These are phyloP conservation scores for Hygrophila difformis DNA, from an alignment of 257 asterid species.

Conservation along the genomic window DNA sequence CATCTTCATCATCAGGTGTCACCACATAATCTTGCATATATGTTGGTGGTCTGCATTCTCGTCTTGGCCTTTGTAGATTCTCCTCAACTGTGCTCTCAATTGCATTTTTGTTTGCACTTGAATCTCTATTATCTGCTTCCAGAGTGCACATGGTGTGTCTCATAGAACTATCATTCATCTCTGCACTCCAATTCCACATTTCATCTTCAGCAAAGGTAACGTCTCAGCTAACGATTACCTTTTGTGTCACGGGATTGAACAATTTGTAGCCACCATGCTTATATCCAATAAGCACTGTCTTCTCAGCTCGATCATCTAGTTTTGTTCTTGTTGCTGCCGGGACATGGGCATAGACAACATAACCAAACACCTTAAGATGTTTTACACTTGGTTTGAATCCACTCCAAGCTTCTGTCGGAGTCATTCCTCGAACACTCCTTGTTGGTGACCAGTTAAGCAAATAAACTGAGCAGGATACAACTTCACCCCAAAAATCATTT, in stretches of 20 bases:
- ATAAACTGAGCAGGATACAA: conserved; percentile 8
- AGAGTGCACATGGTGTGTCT: neutral
- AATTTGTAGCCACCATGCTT: conserved; percentile 14
- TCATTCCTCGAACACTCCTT: neutral
- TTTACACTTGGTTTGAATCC: conserved; percentile 15
- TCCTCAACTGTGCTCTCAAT: no score
- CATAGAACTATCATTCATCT: neutral
- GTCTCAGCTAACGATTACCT: conserved; percentile 11
- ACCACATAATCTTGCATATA: no score
- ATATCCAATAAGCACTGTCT: no score
- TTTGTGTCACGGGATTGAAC: conserved; percentile 9
- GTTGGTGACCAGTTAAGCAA: conserved; percentile 15
- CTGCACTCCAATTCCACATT: neutral
- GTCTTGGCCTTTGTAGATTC: no score
- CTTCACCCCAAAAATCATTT: no score
- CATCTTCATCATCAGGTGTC: no score
- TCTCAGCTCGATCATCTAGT: no score
- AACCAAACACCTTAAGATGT: conserved; percentile 17
- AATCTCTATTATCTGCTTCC: no score
- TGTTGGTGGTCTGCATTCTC: no score
- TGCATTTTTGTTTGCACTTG: no score
- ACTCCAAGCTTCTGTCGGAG: conserved; percentile 15
- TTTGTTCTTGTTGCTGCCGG: conserved; percentile 14
- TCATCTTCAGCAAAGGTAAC: no score
- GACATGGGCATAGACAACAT: conserved; percentile 12